Percentiles rank a stretch among this genome's conserved stretches.
phyloP scores from a whole-genome alignment of 2,329 filamentous ascomycete species.

The Leptographium procerum region DNA sequence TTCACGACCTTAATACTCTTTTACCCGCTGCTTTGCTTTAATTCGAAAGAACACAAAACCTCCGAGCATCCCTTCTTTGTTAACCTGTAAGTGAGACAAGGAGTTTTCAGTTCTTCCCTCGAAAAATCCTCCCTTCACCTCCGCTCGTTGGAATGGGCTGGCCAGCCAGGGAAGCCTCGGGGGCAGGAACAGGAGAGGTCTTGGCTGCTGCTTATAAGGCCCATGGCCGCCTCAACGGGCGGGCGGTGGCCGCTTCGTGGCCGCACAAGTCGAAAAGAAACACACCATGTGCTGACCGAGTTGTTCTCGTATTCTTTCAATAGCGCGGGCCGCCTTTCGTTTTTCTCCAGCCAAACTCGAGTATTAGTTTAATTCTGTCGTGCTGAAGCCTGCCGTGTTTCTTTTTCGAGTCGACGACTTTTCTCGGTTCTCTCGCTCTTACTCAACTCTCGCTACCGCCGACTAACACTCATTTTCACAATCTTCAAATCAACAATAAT shows the following conservation, averaged over 20 bases:
- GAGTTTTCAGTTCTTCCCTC: background rate
- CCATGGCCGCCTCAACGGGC: background rate
- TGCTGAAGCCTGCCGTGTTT: background rate
- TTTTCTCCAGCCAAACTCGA: background rate
- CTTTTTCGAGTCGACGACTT: background rate
- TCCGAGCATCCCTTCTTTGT: background rate
- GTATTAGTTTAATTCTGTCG: background rate
- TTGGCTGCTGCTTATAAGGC: background rate
- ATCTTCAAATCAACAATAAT: conserved; percentile 5
- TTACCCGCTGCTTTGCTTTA: background rate
- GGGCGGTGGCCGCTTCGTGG: background rate
- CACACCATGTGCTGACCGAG: background rate
- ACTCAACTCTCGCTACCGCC: no score
- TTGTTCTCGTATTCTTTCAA: background rate
- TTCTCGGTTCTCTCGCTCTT: background rate
- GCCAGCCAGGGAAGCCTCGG: background rate
- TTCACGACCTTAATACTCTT: background rate
- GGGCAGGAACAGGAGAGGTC: background rate
- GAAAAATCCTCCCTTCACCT: no score
- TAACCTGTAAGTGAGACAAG: background rate
- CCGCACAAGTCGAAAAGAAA: background rate
- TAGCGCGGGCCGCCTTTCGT: background rate
- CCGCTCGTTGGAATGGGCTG: background rate
- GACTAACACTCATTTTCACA: background rate
- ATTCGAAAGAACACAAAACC: background rate